Percentiles rank a stretch among this genome's conserved stretches.
Evolutionary conservation across 495 filamentous ascomycete genomes (phyloP).

Genomic region (Tuber melanosporum): DNA sequence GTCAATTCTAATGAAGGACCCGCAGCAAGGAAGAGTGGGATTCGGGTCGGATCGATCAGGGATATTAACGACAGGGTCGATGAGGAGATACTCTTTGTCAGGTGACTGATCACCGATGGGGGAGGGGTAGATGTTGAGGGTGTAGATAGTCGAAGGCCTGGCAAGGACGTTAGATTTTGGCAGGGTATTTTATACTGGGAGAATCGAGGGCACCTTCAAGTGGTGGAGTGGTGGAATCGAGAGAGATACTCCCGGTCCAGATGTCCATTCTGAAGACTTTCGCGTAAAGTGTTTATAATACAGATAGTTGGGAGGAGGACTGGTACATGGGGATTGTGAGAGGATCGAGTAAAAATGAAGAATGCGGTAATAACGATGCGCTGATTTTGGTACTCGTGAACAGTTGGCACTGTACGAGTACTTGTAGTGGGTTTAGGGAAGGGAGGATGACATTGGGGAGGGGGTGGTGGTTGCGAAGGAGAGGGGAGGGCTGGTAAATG

Average conservation of each 20-base stretch:
- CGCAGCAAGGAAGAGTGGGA: slow-evolving; percentile 38
- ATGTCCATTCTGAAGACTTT: slow-evolving; percentile 23
- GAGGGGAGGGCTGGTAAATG: neutral
- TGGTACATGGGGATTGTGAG: neutral
- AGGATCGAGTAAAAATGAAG: neutral
- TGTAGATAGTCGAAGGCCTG: slow-evolving; percentile 30
- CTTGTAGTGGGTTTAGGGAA: neutral
- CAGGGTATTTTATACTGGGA: neutral
- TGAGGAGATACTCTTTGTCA: slow-evolving; percentile 30
- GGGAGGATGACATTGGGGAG: neutral
- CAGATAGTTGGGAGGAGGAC: neutral
- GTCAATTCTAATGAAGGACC: slow-evolving; percentile 39
- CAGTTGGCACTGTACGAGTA: neutral
- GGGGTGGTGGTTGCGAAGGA: neutral
- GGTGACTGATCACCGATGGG: slow-evolving; percentile 30
- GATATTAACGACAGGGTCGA: slow-evolving; percentile 31
- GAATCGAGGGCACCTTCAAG: slow-evolving; percentile 18
- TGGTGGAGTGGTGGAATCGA: slow-evolving; percentile 15
- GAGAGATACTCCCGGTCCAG: slow-evolving; percentile 29
- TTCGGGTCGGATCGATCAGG: slow-evolving; percentile 35
- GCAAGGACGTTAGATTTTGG: slow-evolving; percentile 4
- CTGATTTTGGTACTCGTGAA: neutral
- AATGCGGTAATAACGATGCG: neutral
- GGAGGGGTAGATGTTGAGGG: slow-evolving; percentile 27
- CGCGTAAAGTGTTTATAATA: slow-evolving; percentile 3